Percentiles rank a stretch among this genome's conserved stretches.
Evolutionary conservation across 306 rosid genomes (phyloP).

Genomic region (Lupinus albus): DNA sequence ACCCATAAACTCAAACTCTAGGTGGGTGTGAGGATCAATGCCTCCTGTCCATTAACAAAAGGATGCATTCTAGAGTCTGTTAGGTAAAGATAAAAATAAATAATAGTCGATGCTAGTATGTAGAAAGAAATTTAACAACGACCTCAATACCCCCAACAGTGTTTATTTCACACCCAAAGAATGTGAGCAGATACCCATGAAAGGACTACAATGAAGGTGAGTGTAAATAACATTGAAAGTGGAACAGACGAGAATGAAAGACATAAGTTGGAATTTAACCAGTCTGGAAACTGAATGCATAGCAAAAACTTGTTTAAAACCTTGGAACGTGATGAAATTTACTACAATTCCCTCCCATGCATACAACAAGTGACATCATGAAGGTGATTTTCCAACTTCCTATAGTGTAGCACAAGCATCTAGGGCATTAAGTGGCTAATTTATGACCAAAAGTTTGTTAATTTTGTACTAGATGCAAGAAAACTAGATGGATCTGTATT

Average conservation of each 20-base stretch:
- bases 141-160: background rate
- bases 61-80: constrained; percentile 19
- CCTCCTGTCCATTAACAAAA: constrained; percentile 70
- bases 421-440: constrained; percentile 7
- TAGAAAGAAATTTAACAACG: background rate
- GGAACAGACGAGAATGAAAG: background rate
- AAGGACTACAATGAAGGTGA: constrained; percentile 2
- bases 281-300: constrained; percentile 5
- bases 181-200: background rate
- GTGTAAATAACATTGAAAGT: background rate
- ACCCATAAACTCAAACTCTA: constrained; percentile 71
- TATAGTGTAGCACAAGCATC: constrained; percentile 21
- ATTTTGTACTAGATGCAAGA: background rate
- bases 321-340: constrained; percentile 19
- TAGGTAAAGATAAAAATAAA: constrained; percentile 1
- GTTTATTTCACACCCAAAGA: background rate
- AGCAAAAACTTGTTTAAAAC: background rate
- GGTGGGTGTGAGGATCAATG: constrained; percentile 96
- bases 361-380: constrained; percentile 23
- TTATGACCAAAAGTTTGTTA: constrained; percentile 10
- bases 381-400: constrained; percentile 13
- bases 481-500: constrained; percentile 16
- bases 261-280: constrained; percentile 26
- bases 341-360: background rate
- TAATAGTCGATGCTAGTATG: background rate